A percentile compares a stretch with the other conserved stretches of the same genome.
These are phyloP conservation scores for Spiromyces aspiralis DNA, from an alignment of 371 early-diverging fungal genomes.

Conservation along the genomic window DNA sequence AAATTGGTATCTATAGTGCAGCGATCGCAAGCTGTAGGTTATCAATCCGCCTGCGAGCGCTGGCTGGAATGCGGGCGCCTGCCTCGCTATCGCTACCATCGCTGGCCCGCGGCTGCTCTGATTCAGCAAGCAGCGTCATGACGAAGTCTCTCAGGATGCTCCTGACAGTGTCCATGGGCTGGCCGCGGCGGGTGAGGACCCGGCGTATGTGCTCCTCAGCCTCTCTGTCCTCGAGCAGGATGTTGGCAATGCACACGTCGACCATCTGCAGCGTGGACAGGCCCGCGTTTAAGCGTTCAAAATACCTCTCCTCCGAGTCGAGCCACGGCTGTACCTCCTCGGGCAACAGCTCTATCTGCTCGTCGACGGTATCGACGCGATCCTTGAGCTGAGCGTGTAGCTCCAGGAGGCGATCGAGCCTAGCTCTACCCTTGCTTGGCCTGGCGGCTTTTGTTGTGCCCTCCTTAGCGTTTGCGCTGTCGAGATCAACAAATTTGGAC, in stretches of 20 bases:
- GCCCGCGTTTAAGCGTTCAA: constrained; percentile 58
- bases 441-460: background rate
- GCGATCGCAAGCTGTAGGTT: background rate
- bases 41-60: background rate
- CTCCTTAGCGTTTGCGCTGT: background rate
- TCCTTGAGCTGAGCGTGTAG: background rate
- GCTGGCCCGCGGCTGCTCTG: background rate
- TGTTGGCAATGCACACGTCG: constrained; percentile 37
- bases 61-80: background rate
- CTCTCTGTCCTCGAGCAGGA: background rate
- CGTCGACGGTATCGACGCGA: background rate
- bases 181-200: background rate
- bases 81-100: background rate
- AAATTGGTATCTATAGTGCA: background rate
- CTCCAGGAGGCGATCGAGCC: background rate
- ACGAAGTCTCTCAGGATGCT: background rate
- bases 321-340: background rate
- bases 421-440: background rate
- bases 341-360: background rate
- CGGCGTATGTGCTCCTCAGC: background rate
- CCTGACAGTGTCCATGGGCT: background rate
- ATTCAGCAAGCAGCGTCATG: background rate
- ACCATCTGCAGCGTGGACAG: constrained; percentile 67
- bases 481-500: background rate
- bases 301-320: constrained; percentile 30